These are phyloP conservation scores for Lecanicillium sp. DNA, from an alignment of 2,329 filamentous ascomycete species.

Conservation along the genomic window DNA sequence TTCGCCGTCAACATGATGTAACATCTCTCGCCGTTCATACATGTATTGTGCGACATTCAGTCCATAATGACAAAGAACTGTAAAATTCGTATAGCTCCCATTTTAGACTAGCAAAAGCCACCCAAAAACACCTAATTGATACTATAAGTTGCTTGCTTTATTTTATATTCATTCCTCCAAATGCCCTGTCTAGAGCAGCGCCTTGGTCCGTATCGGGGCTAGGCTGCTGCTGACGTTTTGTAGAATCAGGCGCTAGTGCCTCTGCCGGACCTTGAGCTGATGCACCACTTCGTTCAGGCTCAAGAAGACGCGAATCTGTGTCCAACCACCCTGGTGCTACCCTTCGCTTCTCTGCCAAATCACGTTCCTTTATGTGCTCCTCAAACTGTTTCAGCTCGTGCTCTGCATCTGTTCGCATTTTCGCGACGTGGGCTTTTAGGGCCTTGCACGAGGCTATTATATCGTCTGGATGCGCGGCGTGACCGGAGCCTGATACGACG, in stretches of 20 bases:
- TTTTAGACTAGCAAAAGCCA: neutral
- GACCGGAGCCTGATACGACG: constrained; percentile 68
- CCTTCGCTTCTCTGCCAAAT: constrained; percentile 70
- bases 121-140: neutral
- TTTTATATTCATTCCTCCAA: constrained; percentile 38
- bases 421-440: constrained; percentile 66
- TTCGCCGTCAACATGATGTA: constrained; percentile 12
- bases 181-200: constrained; percentile 49
- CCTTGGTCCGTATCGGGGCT: constrained; percentile 44
- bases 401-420: constrained; percentile 60
- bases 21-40: neutral
- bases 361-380: constrained; percentile 52
- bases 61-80: neutral
- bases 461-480: constrained; percentile 78
- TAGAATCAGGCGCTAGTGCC: constrained; percentile 8
- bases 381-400: constrained; percentile 62
- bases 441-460: constrained; percentile 76
- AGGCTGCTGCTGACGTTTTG: constrained; percentile 25
- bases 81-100: neutral
- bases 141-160: constrained; percentile 6
- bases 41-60: neutral
- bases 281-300: constrained; percentile 49
- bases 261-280: constrained; percentile 18
- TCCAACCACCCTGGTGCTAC: constrained; percentile 77
- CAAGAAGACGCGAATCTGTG: constrained; percentile 59